These are phyloP conservation scores for Macrolepiota albuminosa DNA, from an alignment of 768 basidiomycete genomes.

Conservation along the genomic window DNA sequence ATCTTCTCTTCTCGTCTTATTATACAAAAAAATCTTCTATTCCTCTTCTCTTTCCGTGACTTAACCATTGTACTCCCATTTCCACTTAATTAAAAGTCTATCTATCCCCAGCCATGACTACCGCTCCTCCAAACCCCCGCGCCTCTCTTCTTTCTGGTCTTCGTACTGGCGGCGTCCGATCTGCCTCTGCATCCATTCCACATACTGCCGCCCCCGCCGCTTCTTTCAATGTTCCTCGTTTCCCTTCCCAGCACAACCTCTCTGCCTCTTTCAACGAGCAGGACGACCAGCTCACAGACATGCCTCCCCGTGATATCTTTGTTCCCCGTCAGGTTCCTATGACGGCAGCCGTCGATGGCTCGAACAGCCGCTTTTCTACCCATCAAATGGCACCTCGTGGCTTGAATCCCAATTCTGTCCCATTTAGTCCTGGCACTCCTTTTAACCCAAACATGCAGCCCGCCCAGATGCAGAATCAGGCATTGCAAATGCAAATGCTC, in stretches of 20 bases:
- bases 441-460: constrained; percentile 44
- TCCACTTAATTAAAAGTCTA: constrained; percentile 32
- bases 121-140: constrained; percentile 50
- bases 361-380: constrained; percentile 53
- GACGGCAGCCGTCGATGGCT: constrained; percentile 69
- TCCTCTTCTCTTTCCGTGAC: constrained; percentile 7
- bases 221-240: constrained; percentile 62
- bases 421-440: constrained; percentile 43
- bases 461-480: constrained; percentile 49
- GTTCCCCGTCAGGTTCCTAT: constrained; percentile 48
- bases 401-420: constrained; percentile 40
- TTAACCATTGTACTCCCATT: constrained; percentile 20
- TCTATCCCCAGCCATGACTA: constrained; percentile 41
- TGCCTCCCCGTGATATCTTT: constrained; percentile 49
- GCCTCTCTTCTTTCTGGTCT: constrained; percentile 86
- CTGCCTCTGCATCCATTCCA: constrained; percentile 55
- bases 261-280: constrained; percentile 40
- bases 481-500: constrained; percentile 80
- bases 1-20: constrained; percentile 26
- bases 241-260: constrained; percentile 39
- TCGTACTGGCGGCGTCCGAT: constrained; percentile 86
- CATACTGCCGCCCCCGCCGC: constrained; percentile 64
- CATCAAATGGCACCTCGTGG: constrained; percentile 54
- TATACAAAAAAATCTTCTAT: constrained; percentile 18
- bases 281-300: constrained; percentile 58